phyloP scores from a whole-genome alignment of 2,329 filamentous ascomycete species.

The Monilinia aucupariae region DNA sequence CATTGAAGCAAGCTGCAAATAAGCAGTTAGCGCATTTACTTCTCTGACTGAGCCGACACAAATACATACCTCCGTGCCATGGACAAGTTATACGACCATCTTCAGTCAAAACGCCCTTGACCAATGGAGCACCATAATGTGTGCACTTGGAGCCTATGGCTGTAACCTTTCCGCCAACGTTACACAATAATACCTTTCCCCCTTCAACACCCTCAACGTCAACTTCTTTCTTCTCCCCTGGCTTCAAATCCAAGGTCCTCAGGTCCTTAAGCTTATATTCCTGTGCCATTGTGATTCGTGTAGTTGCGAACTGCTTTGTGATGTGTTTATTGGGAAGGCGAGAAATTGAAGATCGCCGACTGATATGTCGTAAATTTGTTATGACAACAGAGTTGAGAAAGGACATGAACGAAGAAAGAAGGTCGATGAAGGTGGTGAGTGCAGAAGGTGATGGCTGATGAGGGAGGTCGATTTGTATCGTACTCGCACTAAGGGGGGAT shows the following conservation, averaged over 20 bases:
- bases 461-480: not conserved
- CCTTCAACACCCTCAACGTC: constrained; percentile 86
- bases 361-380: constrained; percentile 11
- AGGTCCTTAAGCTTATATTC: constrained; percentile 73
- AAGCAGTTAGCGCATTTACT: not conserved
- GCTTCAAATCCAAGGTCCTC: constrained; percentile 65
- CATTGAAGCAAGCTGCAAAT: constrained; percentile 77
- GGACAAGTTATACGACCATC: constrained; percentile 85
- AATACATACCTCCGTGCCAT: constrained; percentile 78
- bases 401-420: constrained; percentile 12
- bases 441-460: not conserved
- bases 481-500: no score
- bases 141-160: constrained; percentile 80
- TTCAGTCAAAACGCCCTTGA: constrained; percentile 76
- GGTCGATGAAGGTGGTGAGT: not conserved
- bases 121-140: constrained; percentile 87
- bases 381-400: not conserved
- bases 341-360: constrained; percentile 18
- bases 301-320: constrained; percentile 19
- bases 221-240: constrained; percentile 78
- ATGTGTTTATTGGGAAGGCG: constrained; percentile 10
- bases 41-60: not conserved
- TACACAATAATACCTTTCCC: constrained; percentile 81
- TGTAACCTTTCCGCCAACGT: constrained; percentile 68
- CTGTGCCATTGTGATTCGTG: constrained; percentile 38